Conservation (phyloP, 192 early-diverging fungal species). For the Dissophora ornata region DNA sequence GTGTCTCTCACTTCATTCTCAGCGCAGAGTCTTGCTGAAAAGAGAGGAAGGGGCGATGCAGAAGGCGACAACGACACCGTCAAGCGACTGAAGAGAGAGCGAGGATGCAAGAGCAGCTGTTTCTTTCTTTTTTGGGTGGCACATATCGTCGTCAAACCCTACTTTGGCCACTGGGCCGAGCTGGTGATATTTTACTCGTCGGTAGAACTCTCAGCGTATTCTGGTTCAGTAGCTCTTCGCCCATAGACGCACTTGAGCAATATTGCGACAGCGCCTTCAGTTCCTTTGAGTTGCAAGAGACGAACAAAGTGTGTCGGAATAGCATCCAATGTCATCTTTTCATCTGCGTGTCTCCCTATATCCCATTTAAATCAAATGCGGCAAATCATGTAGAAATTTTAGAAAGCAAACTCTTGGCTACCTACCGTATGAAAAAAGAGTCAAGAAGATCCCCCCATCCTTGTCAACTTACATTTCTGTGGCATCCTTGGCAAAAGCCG, state of each 20-base stretch:
- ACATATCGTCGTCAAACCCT: no score
- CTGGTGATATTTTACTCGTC: no score
- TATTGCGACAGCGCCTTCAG: constrained; percentile 27
- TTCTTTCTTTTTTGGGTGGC: no score
- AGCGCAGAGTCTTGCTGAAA: no score
- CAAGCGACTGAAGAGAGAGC: no score
- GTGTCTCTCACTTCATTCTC: no score
- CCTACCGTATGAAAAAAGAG: neutral
- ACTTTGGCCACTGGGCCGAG: no score
- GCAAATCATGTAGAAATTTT: no score
- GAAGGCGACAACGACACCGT: no score
- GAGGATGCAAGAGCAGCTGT: no score
- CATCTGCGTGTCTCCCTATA: constrained; percentile 43
- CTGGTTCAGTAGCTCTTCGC: neutral
- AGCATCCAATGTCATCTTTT: constrained; percentile 31
- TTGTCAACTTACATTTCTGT: constrained; percentile 32
- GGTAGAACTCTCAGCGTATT: neutral
- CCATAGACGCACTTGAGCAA: constrained; percentile 42
- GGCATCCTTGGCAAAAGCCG: constrained; percentile 40
- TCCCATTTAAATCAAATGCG: neutral
- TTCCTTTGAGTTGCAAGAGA: constrained; percentile 39
- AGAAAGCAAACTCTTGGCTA: no score
- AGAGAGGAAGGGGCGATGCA: no score
- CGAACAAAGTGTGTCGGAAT: constrained; percentile 45
- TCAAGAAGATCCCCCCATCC: neutral